Evolutionary conservation across 208 protist species (phyloP).

Genomic region (Plasmodiophora brassicae): DNA sequence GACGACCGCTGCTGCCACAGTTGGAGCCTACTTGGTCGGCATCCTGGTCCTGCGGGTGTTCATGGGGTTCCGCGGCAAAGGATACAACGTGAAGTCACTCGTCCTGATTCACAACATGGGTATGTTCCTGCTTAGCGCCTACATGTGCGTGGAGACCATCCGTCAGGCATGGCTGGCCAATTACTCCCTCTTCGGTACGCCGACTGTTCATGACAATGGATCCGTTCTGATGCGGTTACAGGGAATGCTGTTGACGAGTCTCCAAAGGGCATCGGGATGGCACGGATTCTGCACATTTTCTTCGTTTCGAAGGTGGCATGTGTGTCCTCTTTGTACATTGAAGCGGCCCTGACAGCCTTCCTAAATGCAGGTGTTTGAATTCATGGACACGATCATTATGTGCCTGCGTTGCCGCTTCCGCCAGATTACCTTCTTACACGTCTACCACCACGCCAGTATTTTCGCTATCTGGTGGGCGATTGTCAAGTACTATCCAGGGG

Average conservation of each 20-base stretch:
- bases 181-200: not conserved
- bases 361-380: not conserved
- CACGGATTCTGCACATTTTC: not conserved
- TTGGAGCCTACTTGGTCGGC: too few species aligned
- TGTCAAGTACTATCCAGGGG: not conserved
- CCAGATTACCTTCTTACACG: not conserved
- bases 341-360: too few species aligned
- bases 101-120: not conserved
- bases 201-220: not conserved
- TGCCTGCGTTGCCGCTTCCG: not conserved
- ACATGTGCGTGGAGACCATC: not conserved
- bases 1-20: too few species aligned
- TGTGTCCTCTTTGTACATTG: too few species aligned
- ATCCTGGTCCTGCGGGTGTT: too few species aligned
- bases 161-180: not conserved
- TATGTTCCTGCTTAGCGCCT: not conserved
- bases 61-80: too few species aligned
- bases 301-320: not conserved
- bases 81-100: not conserved
- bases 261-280: not conserved
- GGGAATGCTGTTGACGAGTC: not conserved
- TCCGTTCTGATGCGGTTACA: not conserved
- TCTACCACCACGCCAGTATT: not conserved
- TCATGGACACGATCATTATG: not conserved
- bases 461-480: not conserved